Conservation (phyloP, 352 stramenopile genomes). For the Phytophthora ohioensis region DNA sequence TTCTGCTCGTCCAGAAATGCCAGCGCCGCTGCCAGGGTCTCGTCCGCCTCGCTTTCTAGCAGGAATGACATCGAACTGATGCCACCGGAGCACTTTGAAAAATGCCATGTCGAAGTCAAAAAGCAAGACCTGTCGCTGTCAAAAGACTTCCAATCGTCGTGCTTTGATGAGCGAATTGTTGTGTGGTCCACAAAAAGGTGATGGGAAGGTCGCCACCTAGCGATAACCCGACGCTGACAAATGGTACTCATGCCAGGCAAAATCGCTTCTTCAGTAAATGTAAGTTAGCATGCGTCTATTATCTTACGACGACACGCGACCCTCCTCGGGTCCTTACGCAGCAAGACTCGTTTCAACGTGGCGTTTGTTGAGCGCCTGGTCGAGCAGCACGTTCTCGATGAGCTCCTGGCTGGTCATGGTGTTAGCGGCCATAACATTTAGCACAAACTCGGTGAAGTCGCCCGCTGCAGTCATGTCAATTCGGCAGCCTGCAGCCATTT, state of each 20-base stretch:
- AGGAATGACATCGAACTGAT: slow-evolving; percentile 31
- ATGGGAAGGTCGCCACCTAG: neutral
- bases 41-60: slow-evolving; percentile 35
- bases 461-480: slow-evolving; percentile 45
- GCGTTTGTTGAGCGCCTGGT: slow-evolving; percentile 34
- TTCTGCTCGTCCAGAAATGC: slow-evolving; percentile 39
- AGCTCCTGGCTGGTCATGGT: slow-evolving; percentile 56
- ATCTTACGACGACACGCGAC: no score
- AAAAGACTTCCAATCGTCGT: slow-evolving; percentile 17
- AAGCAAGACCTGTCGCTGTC: neutral
- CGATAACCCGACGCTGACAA: no score
- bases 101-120: slow-evolving; percentile 15
- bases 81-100: slow-evolving; percentile 5
- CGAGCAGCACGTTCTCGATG: slow-evolving; percentile 67
- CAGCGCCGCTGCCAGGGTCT: slow-evolving; percentile 38
- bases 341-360: slow-evolving; percentile 17
- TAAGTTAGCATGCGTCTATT: no score
- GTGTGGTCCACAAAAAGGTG: slow-evolving; percentile 9
- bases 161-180: slow-evolving; percentile 23
- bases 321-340: slow-evolving; percentile 1
- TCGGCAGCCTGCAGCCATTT: slow-evolving; percentile 44
- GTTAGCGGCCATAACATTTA: slow-evolving; percentile 52
- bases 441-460: slow-evolving; percentile 62
- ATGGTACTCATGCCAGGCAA: no score
- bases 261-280: no score